phyloP scores from a whole-genome alignment of 2,329 filamentous ascomycete species.

The Tolypocladium endophyticum region DNA sequence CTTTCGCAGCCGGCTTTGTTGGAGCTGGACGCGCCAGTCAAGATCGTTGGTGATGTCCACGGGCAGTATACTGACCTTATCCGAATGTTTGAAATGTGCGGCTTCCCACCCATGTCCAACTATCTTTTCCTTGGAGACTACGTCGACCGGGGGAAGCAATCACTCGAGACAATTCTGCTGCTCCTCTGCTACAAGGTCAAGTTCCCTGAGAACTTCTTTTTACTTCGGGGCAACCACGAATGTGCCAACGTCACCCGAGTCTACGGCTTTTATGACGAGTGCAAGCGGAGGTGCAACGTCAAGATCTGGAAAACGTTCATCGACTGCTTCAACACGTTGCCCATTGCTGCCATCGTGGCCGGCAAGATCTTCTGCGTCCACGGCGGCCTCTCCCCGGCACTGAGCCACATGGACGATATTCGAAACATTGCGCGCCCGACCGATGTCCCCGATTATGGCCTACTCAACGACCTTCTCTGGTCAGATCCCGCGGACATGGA shows the following conservation, averaged over 20 bases:
- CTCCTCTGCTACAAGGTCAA: conserved; percentile 95
- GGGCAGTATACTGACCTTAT: conserved; percentile 95
- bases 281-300: conserved; percentile 90
- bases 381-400: conserved; percentile 81
- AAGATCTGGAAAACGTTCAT: conserved; percentile 98
- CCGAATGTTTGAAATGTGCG: conserved; percentile 97
- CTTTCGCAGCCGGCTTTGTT: conserved; percentile 84
- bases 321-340: conserved; percentile 90
- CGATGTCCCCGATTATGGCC: conserved; percentile 91
- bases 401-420: conserved; percentile 97
- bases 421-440: conserved; percentile 91
- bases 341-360: conserved; percentile 92
- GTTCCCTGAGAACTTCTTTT: conserved; percentile 94
- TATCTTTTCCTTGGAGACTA: conserved; percentile 94
- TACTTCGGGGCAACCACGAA: conserved; percentile 90
- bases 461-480: conserved; percentile 93
- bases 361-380: conserved; percentile 98
- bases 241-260: conserved; percentile 93
- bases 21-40: conserved; percentile 88
- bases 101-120: conserved; percentile 84
- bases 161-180: conserved; percentile 85
- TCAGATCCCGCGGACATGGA: conserved; percentile 98
- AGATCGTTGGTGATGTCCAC: conserved; percentile 95
- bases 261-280: conserved; percentile 97
- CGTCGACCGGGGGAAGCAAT: conserved; percentile 93